Evolutionary conservation across 2,329 filamentous ascomycete genomes (phyloP).

Genomic region (Fusarium avenaceum): DNA sequence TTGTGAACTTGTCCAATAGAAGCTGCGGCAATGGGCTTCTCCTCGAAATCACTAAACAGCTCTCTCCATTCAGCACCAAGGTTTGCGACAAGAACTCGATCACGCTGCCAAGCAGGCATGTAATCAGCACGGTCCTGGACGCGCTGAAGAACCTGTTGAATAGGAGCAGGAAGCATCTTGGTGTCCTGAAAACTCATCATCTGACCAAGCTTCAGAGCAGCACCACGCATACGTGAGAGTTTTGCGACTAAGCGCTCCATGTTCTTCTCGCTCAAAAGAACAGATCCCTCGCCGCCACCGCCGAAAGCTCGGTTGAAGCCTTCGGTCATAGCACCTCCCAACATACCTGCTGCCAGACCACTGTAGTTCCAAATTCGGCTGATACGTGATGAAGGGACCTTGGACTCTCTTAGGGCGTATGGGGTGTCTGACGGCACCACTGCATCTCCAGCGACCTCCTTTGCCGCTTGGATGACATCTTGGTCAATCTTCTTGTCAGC

Average conservation of each 20-base stretch:
- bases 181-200: slow-evolving; percentile 99
- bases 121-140: slow-evolving; percentile 98
- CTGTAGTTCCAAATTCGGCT: slow-evolving; percentile 95
- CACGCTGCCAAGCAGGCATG: slow-evolving; percentile 94
- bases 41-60: slow-evolving; percentile 86
- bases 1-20: slow-evolving; percentile 97
- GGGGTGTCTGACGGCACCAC: slow-evolving; percentile 43
- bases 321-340: slow-evolving; percentile 90
- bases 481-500: slow-evolving; percentile 28
- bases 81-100: slow-evolving; percentile 83
- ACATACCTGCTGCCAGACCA: slow-evolving; percentile 93
- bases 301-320: slow-evolving; percentile 84
- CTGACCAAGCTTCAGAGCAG: slow-evolving; percentile 96
- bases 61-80: slow-evolving; percentile 88
- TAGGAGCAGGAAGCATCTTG: slow-evolving; percentile 89
- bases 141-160: slow-evolving; percentile 90
- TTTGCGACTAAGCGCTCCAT: slow-evolving; percentile 94
- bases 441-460: slow-evolving; percentile 44
- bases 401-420: slow-evolving; percentile 87
- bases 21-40: slow-evolving; percentile 92
- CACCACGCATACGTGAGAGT: slow-evolving; percentile 94
- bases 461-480: slow-evolving; percentile 44
- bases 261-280: slow-evolving; percentile 89
- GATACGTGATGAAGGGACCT: slow-evolving; percentile 88
- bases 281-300: slow-evolving; percentile 75